A percentile compares a stretch with the other conserved stretches of the same genome.
Evolutionary conservation across 306 rosid genomes (phyloP).

Genomic region (Gynostemma pentaphyllum): DNA sequence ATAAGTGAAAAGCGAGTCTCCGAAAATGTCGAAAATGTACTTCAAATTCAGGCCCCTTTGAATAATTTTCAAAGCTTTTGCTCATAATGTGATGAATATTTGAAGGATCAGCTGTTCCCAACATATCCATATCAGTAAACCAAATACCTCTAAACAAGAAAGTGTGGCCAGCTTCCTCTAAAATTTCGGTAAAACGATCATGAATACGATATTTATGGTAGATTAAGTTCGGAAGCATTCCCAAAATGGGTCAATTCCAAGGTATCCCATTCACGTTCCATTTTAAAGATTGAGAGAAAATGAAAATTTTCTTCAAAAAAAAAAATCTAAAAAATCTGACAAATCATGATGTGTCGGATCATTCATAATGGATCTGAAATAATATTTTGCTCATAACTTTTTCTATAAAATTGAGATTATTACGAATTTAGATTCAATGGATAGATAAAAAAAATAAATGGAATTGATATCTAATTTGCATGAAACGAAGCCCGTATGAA

Average conservation of each 20-base stretch:
- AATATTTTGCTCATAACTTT: too few relatives aligned
- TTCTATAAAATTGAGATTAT: too few relatives aligned
- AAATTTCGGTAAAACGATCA: background rate
- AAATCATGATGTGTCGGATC: too few relatives aligned
- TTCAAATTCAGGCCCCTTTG: conserved; percentile 17
- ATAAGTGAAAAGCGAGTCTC: conserved; percentile 23
- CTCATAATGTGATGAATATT: conserved; percentile 23
- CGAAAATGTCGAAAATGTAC: conserved; percentile 24
- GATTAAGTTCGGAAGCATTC: conserved; percentile 22
- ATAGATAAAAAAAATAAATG: too few relatives aligned
- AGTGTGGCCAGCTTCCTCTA: conserved; percentile 14
- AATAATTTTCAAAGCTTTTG: conserved; percentile 18
- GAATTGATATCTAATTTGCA: too few relatives aligned
- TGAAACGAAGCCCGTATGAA: too few relatives aligned
- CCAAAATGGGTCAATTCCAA: conserved; percentile 27
- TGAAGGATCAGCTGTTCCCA: conserved; percentile 22
- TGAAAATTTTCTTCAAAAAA: too few relatives aligned
- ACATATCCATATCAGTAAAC: conserved; percentile 20
- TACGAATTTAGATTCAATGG: too few relatives aligned
- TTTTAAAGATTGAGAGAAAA: background rate
- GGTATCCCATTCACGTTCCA: background rate
- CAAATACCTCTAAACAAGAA: conserved; percentile 20
- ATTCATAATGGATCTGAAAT: too few relatives aligned
- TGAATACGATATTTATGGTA: background rate
- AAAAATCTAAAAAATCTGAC: too few relatives aligned